Base-by-base conservation (phyloP, 2,329 filamentous ascomycete species). In the Colletotrichum ledebouriae region DNA sequence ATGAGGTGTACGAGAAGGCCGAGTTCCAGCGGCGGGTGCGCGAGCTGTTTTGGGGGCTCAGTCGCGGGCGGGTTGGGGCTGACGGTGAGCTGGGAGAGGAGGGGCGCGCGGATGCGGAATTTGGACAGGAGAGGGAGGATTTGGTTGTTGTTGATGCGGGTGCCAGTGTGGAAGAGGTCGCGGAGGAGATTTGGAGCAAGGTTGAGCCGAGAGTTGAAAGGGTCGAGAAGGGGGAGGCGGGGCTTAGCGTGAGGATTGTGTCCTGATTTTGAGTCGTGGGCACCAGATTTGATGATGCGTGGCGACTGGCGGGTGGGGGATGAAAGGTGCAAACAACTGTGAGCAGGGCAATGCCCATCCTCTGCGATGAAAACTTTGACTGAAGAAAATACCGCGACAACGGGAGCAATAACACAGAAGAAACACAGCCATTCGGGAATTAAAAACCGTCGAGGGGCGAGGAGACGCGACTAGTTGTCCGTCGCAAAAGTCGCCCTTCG, bases 1-100 rank as follows among this genome's bases (percentile, higher is more conserved):
- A 86, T 17, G 96, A 99, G 83, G 86, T 93, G 71, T 99, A 98
- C 76, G 96, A 99, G 82, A 91, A 89, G 76, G 87, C 86, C 68
- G 89, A 90, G 75, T 92, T 97, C 88, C 96, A 99, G 81, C 83
- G 86, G 69, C 86, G 89, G 10, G 96, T 98, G 13, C 83, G 93
- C 20, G 86, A 90, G 70, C 77, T 97, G 57, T 98, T 97, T 78
- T 86, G 84, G 81, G 84, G 81, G 0, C 73, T 90, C 67, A 82
- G 81, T 70, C 79, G 82, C 79, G 84, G 84, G 1, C 79, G 81
- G 22, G 78, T 82, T 34, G 79, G 80, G 10, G 75, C 73, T 20
- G 75, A 77, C 15, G 71, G 74, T 22, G 72, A 56, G 25, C 61
- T 75, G 55, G 63, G 74, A 29, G 69, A 70, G 59, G 71, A 71